Base-by-base conservation (phyloP, 768 basidiomycete genomes). In the Bullera alba region DNA sequence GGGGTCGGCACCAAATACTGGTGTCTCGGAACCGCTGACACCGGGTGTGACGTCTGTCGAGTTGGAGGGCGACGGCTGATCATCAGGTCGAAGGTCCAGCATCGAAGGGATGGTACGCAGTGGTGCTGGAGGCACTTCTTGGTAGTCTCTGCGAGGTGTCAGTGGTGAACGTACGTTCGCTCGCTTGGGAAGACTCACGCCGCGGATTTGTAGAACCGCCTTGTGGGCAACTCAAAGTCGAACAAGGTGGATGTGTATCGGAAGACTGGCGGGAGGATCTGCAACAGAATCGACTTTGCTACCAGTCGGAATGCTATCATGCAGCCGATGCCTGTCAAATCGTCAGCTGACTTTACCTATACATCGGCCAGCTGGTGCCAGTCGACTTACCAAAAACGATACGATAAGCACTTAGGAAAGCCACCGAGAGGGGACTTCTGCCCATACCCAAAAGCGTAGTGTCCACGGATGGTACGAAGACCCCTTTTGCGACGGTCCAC, bases 261-360 rank as follows among this genome's bases (percentile, higher is more conserved):
- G 78, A 89, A 95, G 16, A 82, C 76, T 0, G 89, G 87, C 0
- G 92, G 92, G 0, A 96, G 80, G 38, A 84, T 73, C 5, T 81
- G 62, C 60, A 88, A 86, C 17, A 89, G 72, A 2, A 80, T 66
- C 0, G 82, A 80, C 71, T 96, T 97, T 7, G 87, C 87, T 34
- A 87, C 60, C 37, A 97, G 75, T 35, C 93, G 84, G 92, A 92
- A 96, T 0, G 77, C 72, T 64, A 96, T 87, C 68, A 96, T 88
- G 16, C 79, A 69, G 5, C 83, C 62, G 50, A 96, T 79, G 19
- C 91, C 91, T 82, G 67, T n/a, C 12, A 8, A 35, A 6, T 23
- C 8, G 23, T 47, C 38, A 51, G 50, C 32, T 21, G 30, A 7
- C 22, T 30, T 27, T 35, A 48, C 19, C 14, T 10, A 14, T n/a